Base-by-base conservation (phyloP, 2,329 filamentous ascomycete genomes). In the Capronia coronata region DNA sequence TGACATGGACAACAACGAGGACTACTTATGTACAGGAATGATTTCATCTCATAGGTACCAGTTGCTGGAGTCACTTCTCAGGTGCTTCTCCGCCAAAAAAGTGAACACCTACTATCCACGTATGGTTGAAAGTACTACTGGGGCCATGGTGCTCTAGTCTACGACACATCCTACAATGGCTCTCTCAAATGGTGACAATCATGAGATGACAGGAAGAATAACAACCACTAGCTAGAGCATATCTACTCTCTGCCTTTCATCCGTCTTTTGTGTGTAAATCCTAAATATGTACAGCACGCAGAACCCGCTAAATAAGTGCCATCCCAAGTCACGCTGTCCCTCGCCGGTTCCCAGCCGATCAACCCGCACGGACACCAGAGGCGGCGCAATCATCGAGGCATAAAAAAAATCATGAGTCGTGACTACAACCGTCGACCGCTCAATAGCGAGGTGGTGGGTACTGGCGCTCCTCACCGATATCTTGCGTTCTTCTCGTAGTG, bases 401-500 rank as follows among this genome's bases (percentile, higher is more conserved):
- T 37, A 18, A 37, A n/a, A 13, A 16, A 37, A 37, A 37, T 37
- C 34, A 37, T 37, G 34, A 37, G 34, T 37, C 34, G 14, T 37
- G 34, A 18, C 4, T 32, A 37, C 19, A 37, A n/a, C 16, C 34
- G 19, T 11, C 14, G 34, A 18, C 6, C 14, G 7, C 34, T 16
- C 7, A 27, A 27, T 34, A 11, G 34, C 5, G 34, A 7, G 3
- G 7, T 7, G 14, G 34, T 6, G 18, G 34, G 14, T 37, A 19
- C 18, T 19, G 34, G 7, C 34, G 34, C 25, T 54, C 43, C 25
- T 54, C 49, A 22, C 27, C 25, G 35, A 50, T 40, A 45, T 56
- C 57, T 10, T 51, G 48, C 11, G 48, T 54, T 42, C 45, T 49
- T 23, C 53, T 53, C 34, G 54, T 54, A 27, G 52, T 45, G 41